Conservation (phyloP, 1,139 yeast genomes). For the Candida tropicalis region DNA sequence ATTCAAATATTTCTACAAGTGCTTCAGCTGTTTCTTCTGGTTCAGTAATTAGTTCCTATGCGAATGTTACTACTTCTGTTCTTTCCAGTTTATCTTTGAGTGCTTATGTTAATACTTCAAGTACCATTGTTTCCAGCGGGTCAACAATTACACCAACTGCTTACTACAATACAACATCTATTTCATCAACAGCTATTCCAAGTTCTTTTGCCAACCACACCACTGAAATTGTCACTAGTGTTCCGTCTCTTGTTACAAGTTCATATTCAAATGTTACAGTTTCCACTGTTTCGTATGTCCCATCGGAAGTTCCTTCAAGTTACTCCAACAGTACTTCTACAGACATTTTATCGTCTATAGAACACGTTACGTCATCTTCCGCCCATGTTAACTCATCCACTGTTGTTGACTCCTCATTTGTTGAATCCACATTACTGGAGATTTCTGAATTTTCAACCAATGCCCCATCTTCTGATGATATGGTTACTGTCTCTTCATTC, state of each 20-base stretch:
- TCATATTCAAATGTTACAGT: not conserved
- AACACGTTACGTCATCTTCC: not conserved
- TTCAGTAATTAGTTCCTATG: not conserved
- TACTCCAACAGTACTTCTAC: not conserved
- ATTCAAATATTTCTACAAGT: not conserved
- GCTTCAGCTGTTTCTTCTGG: not conserved
- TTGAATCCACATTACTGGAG: not conserved
- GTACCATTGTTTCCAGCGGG: not conserved
- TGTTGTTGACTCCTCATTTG: not conserved
- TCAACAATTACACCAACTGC: not conserved
- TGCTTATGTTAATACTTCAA: not conserved
- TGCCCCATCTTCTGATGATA: not conserved
- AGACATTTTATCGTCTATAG: not conserved
- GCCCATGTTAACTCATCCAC: not conserved
- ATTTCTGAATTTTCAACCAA: not conserved
- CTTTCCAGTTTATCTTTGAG: not conserved
- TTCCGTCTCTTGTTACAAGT: slow-evolving; percentile 3
- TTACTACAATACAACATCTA: not conserved
- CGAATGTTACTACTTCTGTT: not conserved
- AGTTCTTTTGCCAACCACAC: not conserved
- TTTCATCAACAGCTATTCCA: not conserved
- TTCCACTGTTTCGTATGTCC: not conserved
- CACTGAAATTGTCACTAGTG: not conserved
- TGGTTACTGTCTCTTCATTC: not conserved
- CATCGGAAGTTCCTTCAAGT: not conserved